phyloP scores from a whole-genome alignment of 805 yeast species.

The Debaryomyces maramus region DNA sequence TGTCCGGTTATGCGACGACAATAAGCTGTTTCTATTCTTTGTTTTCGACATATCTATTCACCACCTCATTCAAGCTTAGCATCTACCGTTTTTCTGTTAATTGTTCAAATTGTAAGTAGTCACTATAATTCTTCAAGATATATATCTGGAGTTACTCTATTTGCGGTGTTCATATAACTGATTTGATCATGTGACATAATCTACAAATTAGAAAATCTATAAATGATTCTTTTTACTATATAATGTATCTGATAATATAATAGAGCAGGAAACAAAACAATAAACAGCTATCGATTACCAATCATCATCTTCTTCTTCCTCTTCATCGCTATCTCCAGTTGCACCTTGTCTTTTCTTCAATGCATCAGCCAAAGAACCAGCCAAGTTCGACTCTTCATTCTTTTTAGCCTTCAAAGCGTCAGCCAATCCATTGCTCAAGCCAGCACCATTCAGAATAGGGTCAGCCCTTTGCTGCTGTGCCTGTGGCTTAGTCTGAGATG shows the following conservation, averaged over 20 bases:
- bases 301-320: conserved; percentile 68
- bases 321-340: conserved; percentile 67
- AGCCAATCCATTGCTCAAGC: conserved; percentile 59
- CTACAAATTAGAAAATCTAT: not conserved
- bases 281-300: conserved; percentile 12
- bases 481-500: conserved; percentile 16
- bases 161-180: not conserved
- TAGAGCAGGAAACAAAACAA: not conserved
- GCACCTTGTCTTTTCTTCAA: conserved; percentile 70
- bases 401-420: conserved; percentile 66
- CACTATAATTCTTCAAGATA: no score
- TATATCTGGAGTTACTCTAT: no score
- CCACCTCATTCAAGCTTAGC: not conserved
- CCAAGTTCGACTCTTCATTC: conserved; percentile 59
- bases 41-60: conserved; percentile 24
- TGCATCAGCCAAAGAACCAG: conserved; percentile 89
- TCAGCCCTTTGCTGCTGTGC: conserved; percentile 6
- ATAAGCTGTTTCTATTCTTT: conserved; percentile 28
- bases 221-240: not conserved
- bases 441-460: conserved; percentile 14
- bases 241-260: not conserved
- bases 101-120: no score
- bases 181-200: not conserved
- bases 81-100: no score
- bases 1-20: conserved; percentile 23